phyloP scores from a whole-genome alignment of 164 flowering plant genomes.

The Santalum album region DNA sequence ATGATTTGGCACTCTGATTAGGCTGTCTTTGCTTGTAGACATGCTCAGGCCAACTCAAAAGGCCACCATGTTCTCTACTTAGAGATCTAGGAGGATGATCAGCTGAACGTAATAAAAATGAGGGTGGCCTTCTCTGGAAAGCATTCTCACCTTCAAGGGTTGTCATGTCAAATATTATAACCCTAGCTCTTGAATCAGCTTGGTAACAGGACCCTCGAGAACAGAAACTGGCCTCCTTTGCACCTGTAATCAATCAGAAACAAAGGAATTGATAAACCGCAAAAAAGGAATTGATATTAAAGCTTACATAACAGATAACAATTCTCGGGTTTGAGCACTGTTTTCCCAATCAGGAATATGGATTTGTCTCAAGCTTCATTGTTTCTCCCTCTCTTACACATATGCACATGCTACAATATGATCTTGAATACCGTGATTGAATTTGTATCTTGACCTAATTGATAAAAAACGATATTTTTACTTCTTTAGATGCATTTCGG shows the following conservation, averaged over 20 bases:
- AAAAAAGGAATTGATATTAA: too few species aligned
- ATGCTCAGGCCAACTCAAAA: conserved; percentile 88
- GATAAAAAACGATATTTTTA: too few species aligned
- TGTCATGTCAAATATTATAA: conserved; percentile 56
- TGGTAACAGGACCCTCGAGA: conserved; percentile 44
- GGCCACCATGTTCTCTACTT: conserved; percentile 50
- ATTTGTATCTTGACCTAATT: too few species aligned
- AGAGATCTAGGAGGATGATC: conserved; percentile 38
- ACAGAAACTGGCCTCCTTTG: conserved; percentile 34
- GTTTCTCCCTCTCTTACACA: too few species aligned
- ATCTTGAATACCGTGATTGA: too few species aligned
- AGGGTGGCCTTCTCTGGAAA: conserved; percentile 39
- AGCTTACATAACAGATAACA: too few species aligned
- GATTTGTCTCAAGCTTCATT: too few species aligned
- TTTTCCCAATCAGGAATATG: too few species aligned
- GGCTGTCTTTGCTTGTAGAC: conserved; percentile 25
- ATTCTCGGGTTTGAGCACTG: too few species aligned
- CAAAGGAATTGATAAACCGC: neutral
- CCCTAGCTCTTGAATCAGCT: conserved; percentile 75
- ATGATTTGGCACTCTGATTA: conserved; percentile 20
- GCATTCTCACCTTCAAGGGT: conserved; percentile 36
- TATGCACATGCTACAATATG: too few species aligned
- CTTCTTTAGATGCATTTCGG: too few species aligned
- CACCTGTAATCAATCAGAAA: conserved; percentile 21
- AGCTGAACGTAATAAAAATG: conserved; percentile 30